phyloP scores from a whole-genome alignment of 371 early-diverging fungal genomes.

The Mucor irregularis region DNA sequence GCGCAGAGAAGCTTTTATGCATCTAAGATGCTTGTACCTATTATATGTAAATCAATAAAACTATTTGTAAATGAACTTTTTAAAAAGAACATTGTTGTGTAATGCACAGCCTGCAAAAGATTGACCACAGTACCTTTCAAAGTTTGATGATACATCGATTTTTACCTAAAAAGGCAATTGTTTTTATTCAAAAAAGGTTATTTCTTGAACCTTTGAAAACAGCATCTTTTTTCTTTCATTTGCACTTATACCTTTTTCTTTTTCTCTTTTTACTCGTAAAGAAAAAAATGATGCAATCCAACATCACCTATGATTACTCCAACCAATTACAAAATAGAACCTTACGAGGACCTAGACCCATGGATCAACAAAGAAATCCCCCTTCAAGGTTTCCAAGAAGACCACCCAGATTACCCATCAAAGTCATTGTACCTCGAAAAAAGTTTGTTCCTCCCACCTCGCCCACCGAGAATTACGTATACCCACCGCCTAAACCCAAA shows the following conservation, averaged over 20 bases:
- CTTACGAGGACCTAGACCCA: conserved; percentile 13
- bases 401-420: background rate
- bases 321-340: background rate
- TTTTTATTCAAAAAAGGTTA: background rate
- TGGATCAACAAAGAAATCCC: background rate
- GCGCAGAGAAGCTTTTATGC: conserved; percentile 13
- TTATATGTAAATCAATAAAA: no score
- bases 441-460: background rate
- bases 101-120: no score
- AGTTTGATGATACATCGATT: no score
- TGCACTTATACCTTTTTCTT: background rate
- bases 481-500: conserved; percentile 11
- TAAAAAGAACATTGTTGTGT: no score
- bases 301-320: background rate
- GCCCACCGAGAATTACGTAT: background rate
- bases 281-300: conserved; percentile 3
- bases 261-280: background rate
- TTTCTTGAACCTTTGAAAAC: background rate
- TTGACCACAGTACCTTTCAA: no score
- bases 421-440: background rate
- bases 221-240: background rate
- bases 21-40: no score
- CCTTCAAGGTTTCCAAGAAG: background rate
- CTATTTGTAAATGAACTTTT: no score
- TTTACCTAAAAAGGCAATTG: conserved; percentile 1